Evolutionary conservation across 2,329 filamentous ascomycete genomes (phyloP), one percentile per base, ranked within the genome.

Genomic region (Penicillium verrucosum): DNA sequence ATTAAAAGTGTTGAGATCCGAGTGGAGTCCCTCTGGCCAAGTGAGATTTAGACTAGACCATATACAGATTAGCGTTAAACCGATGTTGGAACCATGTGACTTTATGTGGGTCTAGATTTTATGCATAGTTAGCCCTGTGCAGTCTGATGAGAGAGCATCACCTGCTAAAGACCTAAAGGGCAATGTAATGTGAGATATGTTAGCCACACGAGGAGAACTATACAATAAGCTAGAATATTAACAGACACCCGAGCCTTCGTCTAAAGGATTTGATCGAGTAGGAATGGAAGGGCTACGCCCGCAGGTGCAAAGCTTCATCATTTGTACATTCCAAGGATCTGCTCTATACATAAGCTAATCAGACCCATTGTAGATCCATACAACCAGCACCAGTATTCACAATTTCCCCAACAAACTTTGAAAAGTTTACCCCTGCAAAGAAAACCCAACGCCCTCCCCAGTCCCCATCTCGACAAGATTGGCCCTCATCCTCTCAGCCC

Each of bases 391-490:
- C 25, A 34, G 25, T 46, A 12, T 37, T 12, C 45, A 23, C 3
- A 29, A 27, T 53, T 34, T 47, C 16, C 2, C 6, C 5, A 11
- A 34, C 5, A 34, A 8, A 5, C 5, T 38, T 38, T 18, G 11
- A 27, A 23, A 29, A 11, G 12, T 36, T 37, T 56, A 78, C 4
- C 75, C 75, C 49, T 77, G 69, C 53, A 78, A 63, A 7, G 75
- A 77, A 65, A 69, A 79, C 9, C 77, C 77, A 58, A 78, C 68
- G 2, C 73, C 74, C 58, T 77, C 75, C 1, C 77, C 77, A 29
- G 67, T 75, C 12, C 77, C 77, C 76, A 78, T 78, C 5, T 73
- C 74, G 54, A 79, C 68, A 54, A 79, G 56, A 63, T 75, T 76
- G 37, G 69, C 70, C 60, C 77, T 68, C 77, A 79, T 78, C 57